Evolutionary conservation across 306 rosid genomes (phyloP).

Genomic region (Cyamopsis tetragonoloba): DNA sequence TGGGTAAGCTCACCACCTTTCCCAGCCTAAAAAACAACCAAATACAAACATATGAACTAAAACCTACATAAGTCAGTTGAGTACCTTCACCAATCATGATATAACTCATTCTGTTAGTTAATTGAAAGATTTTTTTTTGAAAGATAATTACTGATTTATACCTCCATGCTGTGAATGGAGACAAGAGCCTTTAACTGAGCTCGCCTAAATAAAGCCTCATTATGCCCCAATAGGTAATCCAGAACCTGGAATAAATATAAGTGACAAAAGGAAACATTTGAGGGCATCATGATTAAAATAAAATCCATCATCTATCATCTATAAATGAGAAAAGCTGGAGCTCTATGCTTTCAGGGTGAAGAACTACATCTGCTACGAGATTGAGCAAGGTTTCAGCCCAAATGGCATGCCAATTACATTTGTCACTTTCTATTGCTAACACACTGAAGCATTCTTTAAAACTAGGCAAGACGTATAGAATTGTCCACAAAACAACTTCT

Average conservation of each 20-base stretch:
- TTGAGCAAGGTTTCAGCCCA: neutral
- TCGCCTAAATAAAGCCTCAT: conserved; percentile 89
- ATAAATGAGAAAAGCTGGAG: neutral
- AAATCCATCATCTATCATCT: neutral
- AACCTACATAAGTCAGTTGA: neutral
- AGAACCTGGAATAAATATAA: conserved; percentile 53
- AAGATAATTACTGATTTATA: conserved; percentile 12
- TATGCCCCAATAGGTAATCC: conserved; percentile 79
- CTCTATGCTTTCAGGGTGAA: neutral
- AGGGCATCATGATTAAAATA: neutral
- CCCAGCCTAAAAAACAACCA: conserved; percentile 67
- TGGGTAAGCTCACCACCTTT: conserved; percentile 99
- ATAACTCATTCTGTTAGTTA: conserved; percentile 2
- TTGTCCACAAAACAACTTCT: neutral
- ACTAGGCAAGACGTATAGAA: neutral
- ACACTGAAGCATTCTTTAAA: neutral
- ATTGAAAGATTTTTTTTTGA: too few species aligned
- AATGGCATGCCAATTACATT: conserved; percentile 10
- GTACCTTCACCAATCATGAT: conserved; percentile 14
- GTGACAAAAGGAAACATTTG: conserved; percentile 13
- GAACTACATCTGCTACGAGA: neutral
- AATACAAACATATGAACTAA: conserved; percentile 9
- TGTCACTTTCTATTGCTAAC: neutral
- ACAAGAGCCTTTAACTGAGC: conserved; percentile 97
- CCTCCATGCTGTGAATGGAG: conserved; percentile 91